Conservation (phyloP, 345 rosid genomes). For the Hibiscus mutabilis region DNA sequence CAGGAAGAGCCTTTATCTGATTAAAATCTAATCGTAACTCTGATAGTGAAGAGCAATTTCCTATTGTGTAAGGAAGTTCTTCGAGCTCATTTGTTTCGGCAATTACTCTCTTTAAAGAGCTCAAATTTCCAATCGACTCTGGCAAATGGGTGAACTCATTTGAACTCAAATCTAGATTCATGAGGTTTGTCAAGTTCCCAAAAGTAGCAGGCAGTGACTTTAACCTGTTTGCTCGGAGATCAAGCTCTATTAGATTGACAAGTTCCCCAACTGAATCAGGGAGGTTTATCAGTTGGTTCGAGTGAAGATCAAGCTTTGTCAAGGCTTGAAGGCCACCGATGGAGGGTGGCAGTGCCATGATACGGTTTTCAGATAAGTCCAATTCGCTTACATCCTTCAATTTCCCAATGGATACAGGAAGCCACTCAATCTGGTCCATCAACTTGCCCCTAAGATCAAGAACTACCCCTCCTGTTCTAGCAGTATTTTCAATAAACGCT, state of each 20-base stretch:
- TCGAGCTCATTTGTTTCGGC: slow-evolving; percentile 58
- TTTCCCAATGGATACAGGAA: slow-evolving; percentile 57
- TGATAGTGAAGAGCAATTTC: slow-evolving; percentile 36
- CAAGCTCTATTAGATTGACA: slow-evolving; percentile 38
- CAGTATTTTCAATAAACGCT: slow-evolving; percentile 47
- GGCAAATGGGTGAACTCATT: slow-evolving; percentile 43
- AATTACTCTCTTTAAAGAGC: slow-evolving; percentile 34
- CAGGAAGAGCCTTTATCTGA: slow-evolving; percentile 57
- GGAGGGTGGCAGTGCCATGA: slow-evolving; percentile 56
- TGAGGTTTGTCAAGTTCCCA: slow-evolving; percentile 37
- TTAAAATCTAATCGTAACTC: slow-evolving; percentile 62
- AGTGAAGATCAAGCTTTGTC: slow-evolving; percentile 44
- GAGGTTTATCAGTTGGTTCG: slow-evolving; percentile 53
- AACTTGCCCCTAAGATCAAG: slow-evolving; percentile 55
- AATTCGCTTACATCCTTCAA: slow-evolving; percentile 34
- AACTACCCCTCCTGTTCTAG: slow-evolving; percentile 30
- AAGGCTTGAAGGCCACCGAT: slow-evolving; percentile 37
- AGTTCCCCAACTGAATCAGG: slow-evolving; percentile 57
- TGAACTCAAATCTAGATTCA: slow-evolving; percentile 43
- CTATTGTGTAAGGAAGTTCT: slow-evolving; percentile 53
- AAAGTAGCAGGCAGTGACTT: slow-evolving; percentile 46
- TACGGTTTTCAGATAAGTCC: slow-evolving; percentile 50
- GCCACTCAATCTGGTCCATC: slow-evolving; percentile 62
- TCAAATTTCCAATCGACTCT: slow-evolving; percentile 39
- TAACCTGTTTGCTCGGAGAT: slow-evolving; percentile 51